phyloP scores from a whole-genome alignment of 2,329 filamentous ascomycete genomes.

The Pseudogymnoascus sp. region DNA sequence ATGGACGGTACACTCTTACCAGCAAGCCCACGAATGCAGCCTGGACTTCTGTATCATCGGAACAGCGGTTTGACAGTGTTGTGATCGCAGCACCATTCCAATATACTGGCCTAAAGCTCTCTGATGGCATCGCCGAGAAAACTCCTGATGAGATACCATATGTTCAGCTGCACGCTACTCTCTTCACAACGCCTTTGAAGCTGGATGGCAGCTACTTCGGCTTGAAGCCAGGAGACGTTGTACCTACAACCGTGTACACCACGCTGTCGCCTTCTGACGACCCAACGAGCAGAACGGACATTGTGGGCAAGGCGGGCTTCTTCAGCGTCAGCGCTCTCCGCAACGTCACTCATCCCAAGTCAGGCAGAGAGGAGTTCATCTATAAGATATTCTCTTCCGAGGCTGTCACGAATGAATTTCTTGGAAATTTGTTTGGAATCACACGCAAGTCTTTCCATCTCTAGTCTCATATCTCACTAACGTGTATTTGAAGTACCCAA shows the following conservation, averaged over 20 bases:
- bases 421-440: conserved; percentile 45
- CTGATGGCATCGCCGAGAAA: conserved; percentile 59
- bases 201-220: conserved; percentile 69
- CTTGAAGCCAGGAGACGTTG: conserved; percentile 46
- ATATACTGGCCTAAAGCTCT: conserved; percentile 61
- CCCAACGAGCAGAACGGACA: conserved; percentile 39
- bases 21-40: conserved; percentile 15
- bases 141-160: conserved; percentile 76
- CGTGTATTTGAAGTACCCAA: conserved; percentile 16
- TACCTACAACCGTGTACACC: conserved; percentile 74
- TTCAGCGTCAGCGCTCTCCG: conserved; percentile 76
- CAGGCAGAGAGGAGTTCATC: conserved; percentile 45
- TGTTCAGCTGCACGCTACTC: conserved; percentile 77
- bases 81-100: conserved; percentile 80
- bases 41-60: conserved; percentile 9
- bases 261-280: conserved; percentile 49
- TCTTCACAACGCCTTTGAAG: conserved; percentile 71
- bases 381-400: conserved; percentile 61
- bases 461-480: conserved; percentile 13
- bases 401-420: conserved; percentile 44
- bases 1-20: conserved; percentile 43
- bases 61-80: conserved; percentile 61
- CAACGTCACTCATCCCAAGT: conserved; percentile 53
- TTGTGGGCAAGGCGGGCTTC: conserved; percentile 69
- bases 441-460: conserved; percentile 15